A percentile compares a stretch with the other conserved stretches of the same genome.
Conservation (phyloP, 129 eudicot genomes). For the carrot (Daucus carota) region DNA sequence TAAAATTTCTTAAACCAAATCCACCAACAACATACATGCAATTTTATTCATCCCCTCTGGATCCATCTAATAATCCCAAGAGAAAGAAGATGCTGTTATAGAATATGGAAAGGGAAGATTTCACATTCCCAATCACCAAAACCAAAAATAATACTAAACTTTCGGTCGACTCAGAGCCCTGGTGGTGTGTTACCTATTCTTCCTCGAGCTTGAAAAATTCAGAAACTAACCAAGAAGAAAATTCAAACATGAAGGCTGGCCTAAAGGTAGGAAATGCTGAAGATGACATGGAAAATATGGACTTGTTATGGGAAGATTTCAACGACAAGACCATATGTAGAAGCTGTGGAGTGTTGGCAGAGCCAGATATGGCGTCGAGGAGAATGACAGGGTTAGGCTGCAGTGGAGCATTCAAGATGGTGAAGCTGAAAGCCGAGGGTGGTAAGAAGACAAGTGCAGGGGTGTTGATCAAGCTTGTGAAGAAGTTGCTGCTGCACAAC, state of each 20-base stretch:
- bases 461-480: not conserved
- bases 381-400: not conserved
- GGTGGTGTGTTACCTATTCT: conserved; percentile 19
- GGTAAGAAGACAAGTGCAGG: not conserved
- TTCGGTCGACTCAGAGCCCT: conserved; percentile 33
- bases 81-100: not conserved
- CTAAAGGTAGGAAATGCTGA: not conserved
- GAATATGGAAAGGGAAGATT: not conserved
- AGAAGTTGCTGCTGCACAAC: not conserved
- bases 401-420: not conserved
- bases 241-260: not conserved
- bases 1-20: not conserved
- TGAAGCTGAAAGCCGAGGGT: not conserved
- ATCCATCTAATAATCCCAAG: not conserved
- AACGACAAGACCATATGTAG: conserved; percentile 5
- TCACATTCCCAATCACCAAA: conserved; percentile 31
- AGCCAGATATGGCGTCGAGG: not conserved
- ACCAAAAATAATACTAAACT: conserved; percentile 7
- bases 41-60: not conserved
- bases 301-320: conserved; percentile 48
- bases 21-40: not conserved
- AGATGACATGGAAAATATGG: conserved; percentile 37
- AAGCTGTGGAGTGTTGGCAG: not conserved
- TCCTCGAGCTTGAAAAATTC: conserved; percentile 3
- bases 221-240: not conserved